These are phyloP conservation scores for Testicularia cyperi DNA, from an alignment of 1,284 basidiomycete species.

Conservation along the genomic window DNA sequence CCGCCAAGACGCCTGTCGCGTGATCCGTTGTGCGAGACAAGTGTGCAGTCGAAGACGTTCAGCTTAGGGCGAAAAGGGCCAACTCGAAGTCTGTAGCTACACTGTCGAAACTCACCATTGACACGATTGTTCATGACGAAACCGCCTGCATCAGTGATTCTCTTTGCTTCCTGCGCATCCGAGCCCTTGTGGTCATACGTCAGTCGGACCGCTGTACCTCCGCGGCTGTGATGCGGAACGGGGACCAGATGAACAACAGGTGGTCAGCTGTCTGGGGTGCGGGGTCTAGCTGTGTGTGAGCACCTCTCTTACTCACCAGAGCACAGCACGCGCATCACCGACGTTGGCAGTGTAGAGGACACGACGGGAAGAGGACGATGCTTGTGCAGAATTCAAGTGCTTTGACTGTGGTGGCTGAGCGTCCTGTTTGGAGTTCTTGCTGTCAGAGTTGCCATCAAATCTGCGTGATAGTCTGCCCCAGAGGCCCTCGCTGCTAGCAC, in stretches of 20 bases:
- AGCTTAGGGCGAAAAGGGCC: no score
- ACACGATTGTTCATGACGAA: conserved; percentile 99
- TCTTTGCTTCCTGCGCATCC: conserved; percentile 93
- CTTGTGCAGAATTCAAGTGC: no score
- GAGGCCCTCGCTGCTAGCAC: conserved; percentile 16
- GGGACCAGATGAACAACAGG: no score
- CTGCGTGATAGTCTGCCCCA: conserved; percentile 25
- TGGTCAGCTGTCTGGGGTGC: no score
- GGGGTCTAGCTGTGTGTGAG: no score
- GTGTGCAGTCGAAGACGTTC: no score
- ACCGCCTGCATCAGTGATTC: conserved; percentile 95
- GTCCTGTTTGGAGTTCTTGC: conserved; percentile 2
- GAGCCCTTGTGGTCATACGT: conserved; percentile 99
- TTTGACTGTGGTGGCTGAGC: no score
- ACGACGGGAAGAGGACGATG: conserved; percentile 68
- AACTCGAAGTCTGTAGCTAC: no score
- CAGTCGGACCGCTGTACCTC: conserved; percentile 83
- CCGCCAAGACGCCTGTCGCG: conserved; percentile 73
- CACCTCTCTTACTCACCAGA: conserved; percentile 66
- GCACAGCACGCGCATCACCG: conserved; percentile 84
- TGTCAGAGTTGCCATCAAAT: conserved; percentile 20
- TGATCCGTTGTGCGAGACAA: no score
- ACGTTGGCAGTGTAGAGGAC: conserved; percentile 96
- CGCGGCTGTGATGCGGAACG: conserved; percentile 68
- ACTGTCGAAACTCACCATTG: conserved; percentile 66